Evolutionary conservation across 2,329 filamentous ascomycete genomes (phyloP), one percentile per base, ranked within the genome.

Genomic region (Phyllosticta ampelicida): DNA sequence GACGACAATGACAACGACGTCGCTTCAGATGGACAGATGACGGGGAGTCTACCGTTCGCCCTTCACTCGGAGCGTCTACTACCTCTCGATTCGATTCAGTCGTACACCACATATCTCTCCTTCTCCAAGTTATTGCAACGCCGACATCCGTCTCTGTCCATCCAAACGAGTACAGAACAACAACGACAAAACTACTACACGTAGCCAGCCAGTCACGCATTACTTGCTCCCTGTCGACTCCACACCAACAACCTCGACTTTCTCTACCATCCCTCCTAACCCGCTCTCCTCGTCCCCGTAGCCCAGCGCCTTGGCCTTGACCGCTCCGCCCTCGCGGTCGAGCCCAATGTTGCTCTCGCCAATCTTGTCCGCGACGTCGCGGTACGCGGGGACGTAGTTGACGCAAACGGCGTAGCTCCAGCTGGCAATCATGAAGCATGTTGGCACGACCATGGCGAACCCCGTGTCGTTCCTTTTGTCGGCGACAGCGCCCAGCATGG

Each of bases 361-460:
- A 49, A 80, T 73, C 59, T 72, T 76, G 66, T 90, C 86, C 2
- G 84, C 81, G 0, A 84, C 80, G 57, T 79, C 73, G 30, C 79
- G 75, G 67, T 90, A 89, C 2, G 76, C 71, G 0, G 84, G 83
- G 4, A 83, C 74, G 63, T 87, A 87, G 70, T 90, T 90, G 21
- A 80, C 76, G 49, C 67, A 70, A 6, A 78, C 54, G 0, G 75
- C 63, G 64, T 79, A 80, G 4, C 65, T 67, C 70, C 72, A 78
- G 0, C 77, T 75, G 0, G 72, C 71, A 62, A 79, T 53, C 66
- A 80, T 73, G 63, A 79, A 79, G 3, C 69, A 68, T 50, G 86
- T 66, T 0, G 86, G 86, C 1, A 90, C 84, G 9, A 83, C 74
- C 82, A 89, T 86, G 5, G 83, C 81, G 48, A 80, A 73, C 0